Percentiles rank a stretch among this genome's conserved stretches.
Conservation (phyloP, 179 eudicot species). For the Silene coronaria region DNA sequence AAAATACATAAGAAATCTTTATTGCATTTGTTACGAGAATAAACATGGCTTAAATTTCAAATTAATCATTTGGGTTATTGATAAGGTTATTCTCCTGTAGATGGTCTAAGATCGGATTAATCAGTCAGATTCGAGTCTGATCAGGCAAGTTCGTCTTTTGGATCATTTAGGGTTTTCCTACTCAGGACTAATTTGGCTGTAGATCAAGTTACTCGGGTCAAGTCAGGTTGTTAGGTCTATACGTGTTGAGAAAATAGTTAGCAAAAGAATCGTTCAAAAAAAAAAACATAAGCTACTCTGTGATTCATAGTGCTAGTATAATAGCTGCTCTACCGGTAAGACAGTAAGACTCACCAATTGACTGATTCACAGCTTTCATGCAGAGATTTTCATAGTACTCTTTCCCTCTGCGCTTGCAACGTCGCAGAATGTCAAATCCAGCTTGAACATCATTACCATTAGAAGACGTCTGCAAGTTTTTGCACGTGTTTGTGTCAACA, state of each 20-base stretch:
- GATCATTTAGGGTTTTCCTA: too few relatives aligned
- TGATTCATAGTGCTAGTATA: not conserved
- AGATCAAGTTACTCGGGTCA: too few relatives aligned
- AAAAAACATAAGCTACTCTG: not conserved
- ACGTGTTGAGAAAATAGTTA: not conserved
- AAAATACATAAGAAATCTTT: constrained; percentile 9
- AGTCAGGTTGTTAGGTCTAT: too few relatives aligned
- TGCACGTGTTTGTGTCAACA: constrained; percentile 26
- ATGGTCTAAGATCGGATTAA: not conserved
- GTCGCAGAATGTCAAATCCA: constrained; percentile 66
- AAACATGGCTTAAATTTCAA: not conserved
- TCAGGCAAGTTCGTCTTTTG: too few relatives aligned
- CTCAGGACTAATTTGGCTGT: too few relatives aligned
- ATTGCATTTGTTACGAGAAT: not conserved
- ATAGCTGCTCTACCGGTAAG: not conserved
- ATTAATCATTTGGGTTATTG: not conserved
- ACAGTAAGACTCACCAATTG: constrained; percentile 58
- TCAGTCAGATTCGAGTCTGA: too few relatives aligned
- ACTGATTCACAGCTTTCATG: constrained; percentile 98
- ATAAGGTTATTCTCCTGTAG: not conserved
- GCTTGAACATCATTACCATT: constrained; percentile 39
- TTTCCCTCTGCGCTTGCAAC: constrained; percentile 74
- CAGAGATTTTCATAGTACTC: constrained; percentile 94
- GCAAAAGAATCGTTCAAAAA: not conserved
- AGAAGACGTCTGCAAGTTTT: constrained; percentile 13